Evolutionary conservation across 2,329 filamentous ascomycete genomes (phyloP), one percentile per base, ranked within the genome.

Genomic region (Colletotrichum truncatum): DNA sequence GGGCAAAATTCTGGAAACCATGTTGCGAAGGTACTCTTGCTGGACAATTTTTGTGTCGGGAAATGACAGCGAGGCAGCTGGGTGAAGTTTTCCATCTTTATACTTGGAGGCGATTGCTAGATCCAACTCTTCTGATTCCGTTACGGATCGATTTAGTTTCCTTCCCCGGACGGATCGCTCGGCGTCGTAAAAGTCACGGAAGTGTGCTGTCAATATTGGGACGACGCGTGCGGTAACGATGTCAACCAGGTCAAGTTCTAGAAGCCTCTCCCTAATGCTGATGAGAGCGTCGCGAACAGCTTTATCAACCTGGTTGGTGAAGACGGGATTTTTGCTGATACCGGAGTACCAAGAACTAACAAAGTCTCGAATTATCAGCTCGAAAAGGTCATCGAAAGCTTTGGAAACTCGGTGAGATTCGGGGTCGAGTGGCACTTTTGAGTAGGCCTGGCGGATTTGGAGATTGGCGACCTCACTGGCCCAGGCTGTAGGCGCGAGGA

Each of bases 61-160:
- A 73, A 93, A 94, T 30, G 92, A 89, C 71, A 97, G 80, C 12
- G 91, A 92, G 5, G 93, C 94, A 5, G 96, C 96, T 4, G 93
- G 86, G 75, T 99, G 97, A 64, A 99, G 82, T 68, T 91, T 93
- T 25, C 95, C 95, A 75, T 97, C 91, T 58, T 87, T 91, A 78
- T 96, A 99, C 78, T 97, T 98, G 39, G 88, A 91, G n/a, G 96
- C 96, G 77, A 99, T 97, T 2, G 96, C 96, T 70, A 97, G 84
- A 77, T 98, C 94, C 72, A 99, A 83, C 84, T 99, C 96, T 74
- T 98, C 95, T 1, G 94, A 97, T 79, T 99, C 96, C 3, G 97
- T 98, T 59, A 99, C 90, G 69, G 91, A 94, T 55, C 93, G 89
- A 71, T 94, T 96, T 61, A 98, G 82, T 77, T 97, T 93, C 75